Conservation (phyloP, 805 yeast genomes). For the Yamadazyma insecticola region DNA sequence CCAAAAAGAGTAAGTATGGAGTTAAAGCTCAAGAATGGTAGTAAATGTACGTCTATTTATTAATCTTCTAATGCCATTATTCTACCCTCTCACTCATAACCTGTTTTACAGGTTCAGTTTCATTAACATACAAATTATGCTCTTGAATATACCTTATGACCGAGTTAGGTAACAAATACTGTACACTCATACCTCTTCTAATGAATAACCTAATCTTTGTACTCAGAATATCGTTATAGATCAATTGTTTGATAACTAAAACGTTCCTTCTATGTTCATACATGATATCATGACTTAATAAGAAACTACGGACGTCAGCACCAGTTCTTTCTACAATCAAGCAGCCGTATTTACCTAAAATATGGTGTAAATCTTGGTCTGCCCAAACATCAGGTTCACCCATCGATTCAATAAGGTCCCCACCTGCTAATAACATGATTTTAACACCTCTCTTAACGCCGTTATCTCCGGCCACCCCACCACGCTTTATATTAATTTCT, state of each 20-base stretch:
- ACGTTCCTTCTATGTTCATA: slow-evolving; percentile 93
- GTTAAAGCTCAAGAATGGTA: slow-evolving; percentile 74
- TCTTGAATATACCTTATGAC: slow-evolving; percentile 95
- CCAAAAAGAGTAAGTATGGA: slow-evolving; percentile 66
- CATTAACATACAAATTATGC: slow-evolving; percentile 77
- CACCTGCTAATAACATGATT: slow-evolving; percentile 95
- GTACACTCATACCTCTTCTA: slow-evolving; percentile 95
- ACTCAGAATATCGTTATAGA: slow-evolving; percentile 92
- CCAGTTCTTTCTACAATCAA: slow-evolving; percentile 96
- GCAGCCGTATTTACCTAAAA: slow-evolving; percentile 93
- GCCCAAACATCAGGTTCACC: slow-evolving; percentile 99
- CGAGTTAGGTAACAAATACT: slow-evolving; percentile 86
- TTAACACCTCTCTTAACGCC: slow-evolving; percentile 75
- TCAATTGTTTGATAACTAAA: slow-evolving; percentile 89
- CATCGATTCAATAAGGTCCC: slow-evolving; percentile 96
- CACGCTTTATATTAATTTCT: slow-evolving; percentile 85
- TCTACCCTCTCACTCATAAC: slow-evolving; percentile 45
- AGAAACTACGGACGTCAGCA: slow-evolving; percentile 87
- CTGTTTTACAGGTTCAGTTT: slow-evolving; percentile 91
- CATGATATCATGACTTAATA: slow-evolving; percentile 93
- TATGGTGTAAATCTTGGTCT: slow-evolving; percentile 90
- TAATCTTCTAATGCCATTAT: slow-evolving; percentile 3
- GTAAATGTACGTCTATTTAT: slow-evolving; percentile 6
- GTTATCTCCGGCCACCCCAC: slow-evolving; percentile 64
- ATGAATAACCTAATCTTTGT: slow-evolving; percentile 91